Conservation (phyloP, 495 filamentous ascomycete genomes). For the Neurospora sp. region DNA sequence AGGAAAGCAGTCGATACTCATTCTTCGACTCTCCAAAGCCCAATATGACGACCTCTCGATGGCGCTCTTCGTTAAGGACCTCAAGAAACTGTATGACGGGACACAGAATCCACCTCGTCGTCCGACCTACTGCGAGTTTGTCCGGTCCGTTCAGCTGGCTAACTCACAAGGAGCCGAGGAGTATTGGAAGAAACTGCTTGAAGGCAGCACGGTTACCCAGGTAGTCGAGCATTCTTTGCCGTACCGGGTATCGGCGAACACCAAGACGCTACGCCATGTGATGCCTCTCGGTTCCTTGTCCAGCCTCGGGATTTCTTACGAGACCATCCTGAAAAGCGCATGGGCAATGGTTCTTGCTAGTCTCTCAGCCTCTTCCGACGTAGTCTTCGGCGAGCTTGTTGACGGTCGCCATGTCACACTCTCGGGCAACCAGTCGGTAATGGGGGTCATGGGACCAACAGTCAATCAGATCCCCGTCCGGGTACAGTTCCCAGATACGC, state of each 20-base stretch:
- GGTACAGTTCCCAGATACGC: slow-evolving; percentile 28
- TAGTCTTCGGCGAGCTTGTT: slow-evolving; percentile 39
- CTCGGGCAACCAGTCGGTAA: slow-evolving; percentile 21
- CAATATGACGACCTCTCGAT: slow-evolving; percentile 37
- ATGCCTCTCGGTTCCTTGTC: slow-evolving; percentile 26
- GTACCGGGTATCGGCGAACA: slow-evolving; percentile 21
- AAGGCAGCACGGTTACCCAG: slow-evolving; percentile 31
- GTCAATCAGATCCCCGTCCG: slow-evolving; percentile 35
- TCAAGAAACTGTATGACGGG: slow-evolving; percentile 31
- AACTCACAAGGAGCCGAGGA: slow-evolving; percentile 26
- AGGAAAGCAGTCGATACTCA: slow-evolving; percentile 33
- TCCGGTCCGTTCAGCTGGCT: slow-evolving; percentile 24
- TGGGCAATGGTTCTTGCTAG: slow-evolving; percentile 39
- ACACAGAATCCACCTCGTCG: slow-evolving; percentile 21
- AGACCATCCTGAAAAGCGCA: slow-evolving; percentile 35
- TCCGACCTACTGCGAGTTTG: slow-evolving; percentile 33
- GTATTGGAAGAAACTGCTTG: slow-evolving; percentile 33
- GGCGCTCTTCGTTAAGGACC: slow-evolving; percentile 30
- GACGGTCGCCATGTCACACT: slow-evolving; percentile 37
- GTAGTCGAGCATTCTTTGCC: slow-evolving; percentile 30
- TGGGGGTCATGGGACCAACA: slow-evolving; percentile 34
- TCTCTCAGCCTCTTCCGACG: slow-evolving; percentile 32
- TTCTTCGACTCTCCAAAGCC: slow-evolving; percentile 34
- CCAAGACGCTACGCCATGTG: slow-evolving; percentile 25
- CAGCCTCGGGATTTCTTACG: slow-evolving; percentile 23